Base-by-base conservation (phyloP, 2,329 filamentous ascomycete species). In the Aureobasidium subglaciale region DNA sequence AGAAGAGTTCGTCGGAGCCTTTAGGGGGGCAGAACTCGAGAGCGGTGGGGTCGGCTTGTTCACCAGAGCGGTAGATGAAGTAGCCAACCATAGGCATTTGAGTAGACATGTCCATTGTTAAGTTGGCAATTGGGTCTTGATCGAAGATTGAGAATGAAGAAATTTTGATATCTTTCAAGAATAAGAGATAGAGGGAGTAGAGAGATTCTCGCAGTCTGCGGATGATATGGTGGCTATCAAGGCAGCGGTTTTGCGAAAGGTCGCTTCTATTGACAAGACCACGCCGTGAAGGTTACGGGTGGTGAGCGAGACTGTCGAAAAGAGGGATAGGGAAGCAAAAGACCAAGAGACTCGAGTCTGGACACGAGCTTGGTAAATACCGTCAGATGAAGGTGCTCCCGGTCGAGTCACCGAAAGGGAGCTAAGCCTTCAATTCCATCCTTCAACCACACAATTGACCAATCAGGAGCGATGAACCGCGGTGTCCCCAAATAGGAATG, bases 1-100 rank as follows among this genome's bases (percentile, higher is more conserved):
- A 67, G 62, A 70, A 70, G 5, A 71, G 64, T 54, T 70, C 69
- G 50, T 71, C 69, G 10, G 69, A 71, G 54, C 68, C 68, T 58
- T 70, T 70, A 27, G 67, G 59, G 38, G 69, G 69, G 61, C 65
- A 69, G 65, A 70, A 70, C 53, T 65, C 59, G 25, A 67, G 60
- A 42, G 67, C 58, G 40, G 64, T 64, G 20, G 65, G 65, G 59
- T 70, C 67, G 60, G 64, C 64, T 10, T 64, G 60, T 45, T 68
- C 60, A n/a, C 60, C 58, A 27, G 68, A 65, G 56, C 68, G 67
- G 63, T 68, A 69, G 61, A 70, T 63, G 55, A 67, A 50, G 61
- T 68, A 70, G 37, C 58, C 56, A 7, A 64, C 63, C 24, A 60
- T 55, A 3, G 58, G 38, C 34, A 56, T 57, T 20, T 57, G 49